Conservation (phyloP, 306 rosid species). For the Corylus avellana region DNA sequence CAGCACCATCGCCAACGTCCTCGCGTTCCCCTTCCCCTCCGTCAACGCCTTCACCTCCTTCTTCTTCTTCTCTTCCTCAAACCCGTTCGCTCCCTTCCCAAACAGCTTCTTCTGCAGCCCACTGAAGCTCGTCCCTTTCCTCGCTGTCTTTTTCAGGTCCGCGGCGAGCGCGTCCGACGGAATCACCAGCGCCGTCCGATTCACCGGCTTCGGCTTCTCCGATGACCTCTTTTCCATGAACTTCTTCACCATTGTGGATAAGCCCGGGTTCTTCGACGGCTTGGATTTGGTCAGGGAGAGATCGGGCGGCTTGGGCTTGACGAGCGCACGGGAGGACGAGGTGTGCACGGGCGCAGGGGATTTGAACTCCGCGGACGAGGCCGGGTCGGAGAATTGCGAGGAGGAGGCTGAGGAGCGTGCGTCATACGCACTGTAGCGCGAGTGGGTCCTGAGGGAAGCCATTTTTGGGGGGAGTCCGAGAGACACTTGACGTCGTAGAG, state of each 20-base stretch:
- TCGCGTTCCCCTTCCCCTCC: constrained; percentile 83
- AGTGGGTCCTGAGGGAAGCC: constrained; percentile 61
- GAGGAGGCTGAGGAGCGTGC: constrained; percentile 78
- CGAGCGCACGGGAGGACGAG: constrained; percentile 63
- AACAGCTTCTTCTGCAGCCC: constrained; percentile 74
- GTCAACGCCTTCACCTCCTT: constrained; percentile 83
- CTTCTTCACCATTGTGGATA: constrained; percentile 73
- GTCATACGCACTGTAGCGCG: constrained; percentile 83
- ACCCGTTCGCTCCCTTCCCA: constrained; percentile 41
- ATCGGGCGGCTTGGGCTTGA: constrained; percentile 54
- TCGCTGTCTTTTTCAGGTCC: constrained; percentile 71
- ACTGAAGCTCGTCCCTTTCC: constrained; percentile 53
- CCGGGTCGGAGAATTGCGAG: constrained; percentile 69
- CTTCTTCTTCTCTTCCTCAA: constrained; percentile 39
- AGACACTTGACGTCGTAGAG: neutral
- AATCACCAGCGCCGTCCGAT: constrained; percentile 43
- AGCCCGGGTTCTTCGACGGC: constrained; percentile 61
- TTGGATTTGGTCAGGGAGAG: constrained; percentile 29
- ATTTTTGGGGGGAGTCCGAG: constrained; percentile 21
- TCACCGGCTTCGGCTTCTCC: constrained; percentile 36
- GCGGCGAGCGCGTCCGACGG: constrained; percentile 65
- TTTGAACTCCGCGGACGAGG: constrained; percentile 65
- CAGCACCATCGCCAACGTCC: constrained; percentile 88
- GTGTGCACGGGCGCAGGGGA: constrained; percentile 12
- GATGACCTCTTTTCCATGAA: constrained; percentile 61